phyloP scores from a whole-genome alignment of 441 rosid genomes.

The Isatis lusitanica region DNA sequence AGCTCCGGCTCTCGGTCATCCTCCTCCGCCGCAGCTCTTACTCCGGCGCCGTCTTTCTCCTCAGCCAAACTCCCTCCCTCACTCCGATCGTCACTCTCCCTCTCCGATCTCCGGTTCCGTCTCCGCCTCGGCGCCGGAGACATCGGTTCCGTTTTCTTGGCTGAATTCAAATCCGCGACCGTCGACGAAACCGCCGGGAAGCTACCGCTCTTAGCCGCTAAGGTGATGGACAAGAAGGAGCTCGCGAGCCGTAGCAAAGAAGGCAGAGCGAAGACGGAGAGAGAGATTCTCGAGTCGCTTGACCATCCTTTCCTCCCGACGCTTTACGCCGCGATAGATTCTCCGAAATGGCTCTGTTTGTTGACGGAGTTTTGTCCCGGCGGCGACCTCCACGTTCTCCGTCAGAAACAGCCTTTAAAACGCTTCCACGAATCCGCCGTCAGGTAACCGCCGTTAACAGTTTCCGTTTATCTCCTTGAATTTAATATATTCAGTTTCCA shows the following conservation, averaged over 20 bases:
- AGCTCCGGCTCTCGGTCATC: conserved; percentile 70
- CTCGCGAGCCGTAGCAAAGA: conserved; percentile 74
- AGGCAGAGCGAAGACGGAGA: conserved; percentile 84
- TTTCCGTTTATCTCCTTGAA: background rate
- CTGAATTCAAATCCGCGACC: conserved; percentile 47
- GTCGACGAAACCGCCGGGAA: conserved; percentile 28
- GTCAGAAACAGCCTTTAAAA: conserved; percentile 73
- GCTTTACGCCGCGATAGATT: conserved; percentile 72
- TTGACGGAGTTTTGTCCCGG: conserved; percentile 94
- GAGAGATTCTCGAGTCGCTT: conserved; percentile 71
- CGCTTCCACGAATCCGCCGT: conserved; percentile 91
- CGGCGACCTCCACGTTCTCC: conserved; percentile 96
- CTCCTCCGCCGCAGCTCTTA: conserved; percentile 59
- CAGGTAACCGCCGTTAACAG: conserved; percentile 54
- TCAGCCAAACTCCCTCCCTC: conserved; percentile 54
- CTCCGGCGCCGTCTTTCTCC: conserved; percentile 67
- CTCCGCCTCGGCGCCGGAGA: conserved; percentile 79
- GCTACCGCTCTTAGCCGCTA: conserved; percentile 59
- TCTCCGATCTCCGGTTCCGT: conserved; percentile 66
- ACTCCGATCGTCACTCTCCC: conserved; percentile 51
- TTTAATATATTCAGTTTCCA: conserved; percentile 19
- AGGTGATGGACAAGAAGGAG: conserved; percentile 91
- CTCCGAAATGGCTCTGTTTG: conserved; percentile 79
- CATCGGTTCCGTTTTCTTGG: conserved; percentile 76
- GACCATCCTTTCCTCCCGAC: conserved; percentile 92